Evolutionary conservation across 2,329 filamentous ascomycete species (phyloP).

Genomic region (Fusarium sp.): DNA sequence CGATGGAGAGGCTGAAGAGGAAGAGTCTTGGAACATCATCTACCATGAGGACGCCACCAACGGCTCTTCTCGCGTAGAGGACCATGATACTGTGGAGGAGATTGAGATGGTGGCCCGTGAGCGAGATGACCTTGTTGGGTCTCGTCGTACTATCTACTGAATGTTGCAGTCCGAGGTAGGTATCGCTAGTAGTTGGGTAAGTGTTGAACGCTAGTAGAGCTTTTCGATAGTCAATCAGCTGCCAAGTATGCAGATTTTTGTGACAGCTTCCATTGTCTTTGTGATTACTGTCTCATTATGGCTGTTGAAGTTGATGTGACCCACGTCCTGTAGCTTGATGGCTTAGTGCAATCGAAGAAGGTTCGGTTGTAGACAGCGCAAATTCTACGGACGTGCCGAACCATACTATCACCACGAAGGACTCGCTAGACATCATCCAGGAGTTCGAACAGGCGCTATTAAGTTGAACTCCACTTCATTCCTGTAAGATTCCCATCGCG

Average conservation of each 20-base stretch:
- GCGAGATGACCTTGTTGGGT: neutral
- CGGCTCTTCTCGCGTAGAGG: neutral
- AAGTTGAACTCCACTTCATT: neutral
- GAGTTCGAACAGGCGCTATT: too few relatives aligned
- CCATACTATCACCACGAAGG: too few relatives aligned
- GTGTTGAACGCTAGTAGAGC: neutral
- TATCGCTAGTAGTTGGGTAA: neutral
- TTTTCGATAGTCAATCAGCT: neutral
- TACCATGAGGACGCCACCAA: neutral
- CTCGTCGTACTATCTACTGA: neutral
- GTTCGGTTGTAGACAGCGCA: too few relatives aligned
- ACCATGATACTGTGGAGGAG: neutral
- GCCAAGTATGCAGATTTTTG: too few relatives aligned
- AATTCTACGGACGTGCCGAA: too few relatives aligned
- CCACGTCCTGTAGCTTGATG: too few relatives aligned
- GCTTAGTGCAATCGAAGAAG: too few relatives aligned
- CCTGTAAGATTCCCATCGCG: neutral
- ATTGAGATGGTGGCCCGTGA: neutral
- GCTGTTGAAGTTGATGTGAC: too few relatives aligned
- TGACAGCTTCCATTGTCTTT: too few relatives aligned
- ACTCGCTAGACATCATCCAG: too few relatives aligned
- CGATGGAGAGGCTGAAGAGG: neutral
- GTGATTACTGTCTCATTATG: too few relatives aligned
- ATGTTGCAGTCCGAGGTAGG: neutral
- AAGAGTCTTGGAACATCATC: neutral